A percentile compares a stretch with the other conserved stretches of the same genome.
phyloP scores from a whole-genome alignment of 441 rosid species.

The Breynia disticha region DNA sequence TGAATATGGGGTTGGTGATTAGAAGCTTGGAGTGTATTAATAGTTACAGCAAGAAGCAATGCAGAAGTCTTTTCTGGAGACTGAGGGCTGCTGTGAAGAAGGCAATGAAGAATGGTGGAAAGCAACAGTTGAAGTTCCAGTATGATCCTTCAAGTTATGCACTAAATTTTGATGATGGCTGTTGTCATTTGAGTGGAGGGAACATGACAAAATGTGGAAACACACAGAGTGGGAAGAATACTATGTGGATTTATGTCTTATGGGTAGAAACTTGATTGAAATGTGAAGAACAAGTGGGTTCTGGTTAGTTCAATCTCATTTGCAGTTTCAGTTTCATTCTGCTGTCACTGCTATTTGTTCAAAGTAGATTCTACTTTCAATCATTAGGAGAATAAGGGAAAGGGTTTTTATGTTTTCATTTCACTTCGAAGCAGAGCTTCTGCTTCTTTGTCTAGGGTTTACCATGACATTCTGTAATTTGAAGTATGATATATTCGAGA shows the following conservation, averaged over 20 bases:
- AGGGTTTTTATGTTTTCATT: background rate
- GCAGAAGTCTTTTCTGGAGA: conserved; percentile 42
- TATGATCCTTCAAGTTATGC: conserved; percentile 95
- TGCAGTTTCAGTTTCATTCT: conserved; percentile 1
- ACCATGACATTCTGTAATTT: too few relatives aligned
- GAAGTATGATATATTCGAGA: too few relatives aligned
- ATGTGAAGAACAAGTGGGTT: background rate
- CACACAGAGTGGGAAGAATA: conserved; percentile 10
- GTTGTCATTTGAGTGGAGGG: conserved; percentile 11
- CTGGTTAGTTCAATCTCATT: background rate
- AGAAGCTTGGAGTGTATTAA: conserved; percentile 29
- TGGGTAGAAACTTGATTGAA: conserved; percentile 21
- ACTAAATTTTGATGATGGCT: conserved; percentile 79
- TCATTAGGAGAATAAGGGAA: conserved; percentile 1
- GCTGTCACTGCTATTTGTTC: background rate
- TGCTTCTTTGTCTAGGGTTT: too few relatives aligned
- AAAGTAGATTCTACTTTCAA: conserved; percentile 3
- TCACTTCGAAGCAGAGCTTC: too few relatives aligned
- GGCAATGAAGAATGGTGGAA: conserved; percentile 26
- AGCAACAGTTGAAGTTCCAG: conserved; percentile 46
- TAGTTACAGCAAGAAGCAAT: conserved; percentile 32
- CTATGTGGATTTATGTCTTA: conserved; percentile 34
- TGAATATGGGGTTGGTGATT: conserved; percentile 23
- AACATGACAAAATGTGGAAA: conserved; percentile 4
- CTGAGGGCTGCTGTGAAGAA: conserved; percentile 47